Conservation (phyloP, 345 rosid species). For the Bruguiera parviflora region DNA sequence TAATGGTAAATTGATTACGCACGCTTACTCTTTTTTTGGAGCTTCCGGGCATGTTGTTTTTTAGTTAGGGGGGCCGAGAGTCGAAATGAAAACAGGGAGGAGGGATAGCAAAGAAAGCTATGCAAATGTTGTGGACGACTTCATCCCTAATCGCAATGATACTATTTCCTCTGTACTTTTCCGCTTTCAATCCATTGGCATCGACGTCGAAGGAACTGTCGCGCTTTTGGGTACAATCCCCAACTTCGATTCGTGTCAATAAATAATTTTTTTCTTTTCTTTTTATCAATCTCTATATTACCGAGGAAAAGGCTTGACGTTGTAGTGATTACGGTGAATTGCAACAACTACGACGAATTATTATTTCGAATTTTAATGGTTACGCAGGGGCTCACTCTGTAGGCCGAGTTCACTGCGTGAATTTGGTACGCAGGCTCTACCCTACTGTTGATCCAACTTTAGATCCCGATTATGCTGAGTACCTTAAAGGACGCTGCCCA, state of each 20-base stretch:
- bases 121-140: constrained; percentile 31
- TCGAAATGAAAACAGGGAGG: constrained; percentile 76
- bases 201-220: constrained; percentile 61
- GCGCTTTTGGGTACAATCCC: constrained; percentile 56
- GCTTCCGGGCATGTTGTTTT: not conserved
- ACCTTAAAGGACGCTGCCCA: constrained; percentile 64
- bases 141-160: constrained; percentile 71
- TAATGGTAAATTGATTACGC: too few species aligned
- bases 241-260: too few species aligned
- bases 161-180: constrained; percentile 52
- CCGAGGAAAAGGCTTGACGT: not conserved
- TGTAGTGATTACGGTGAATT: too few species aligned
- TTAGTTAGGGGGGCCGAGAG: constrained; percentile 71
- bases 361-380: not conserved
- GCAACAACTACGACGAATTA: not conserved
- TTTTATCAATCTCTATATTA: not conserved
- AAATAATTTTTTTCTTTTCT: too few species aligned
- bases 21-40: not conserved
- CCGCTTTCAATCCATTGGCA: constrained; percentile 51
- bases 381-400: constrained; percentile 76
- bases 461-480: constrained; percentile 54
- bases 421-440: constrained; percentile 68
- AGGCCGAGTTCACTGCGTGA: constrained; percentile 80
- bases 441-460: constrained; percentile 65
- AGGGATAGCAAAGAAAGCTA: constrained; percentile 61